Evolutionary conservation across 2,329 filamentous ascomycete species (phyloP).

Genomic region (Epichloe uncinata): DNA sequence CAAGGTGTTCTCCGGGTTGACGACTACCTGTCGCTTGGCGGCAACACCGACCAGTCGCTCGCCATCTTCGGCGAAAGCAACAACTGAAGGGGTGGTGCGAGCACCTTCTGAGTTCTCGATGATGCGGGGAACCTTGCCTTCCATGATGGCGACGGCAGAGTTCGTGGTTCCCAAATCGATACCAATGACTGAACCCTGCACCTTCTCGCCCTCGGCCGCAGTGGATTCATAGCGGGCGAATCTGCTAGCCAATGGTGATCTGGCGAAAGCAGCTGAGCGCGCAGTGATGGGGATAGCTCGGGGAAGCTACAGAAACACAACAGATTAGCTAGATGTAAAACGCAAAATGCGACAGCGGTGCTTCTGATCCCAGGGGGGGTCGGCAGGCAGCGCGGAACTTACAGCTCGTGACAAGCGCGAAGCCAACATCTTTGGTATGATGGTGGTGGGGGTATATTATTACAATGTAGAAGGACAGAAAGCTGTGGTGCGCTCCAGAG

Average conservation of each 20-base stretch:
- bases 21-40: constrained; percentile 94
- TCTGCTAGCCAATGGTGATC: constrained; percentile 57
- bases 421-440: constrained; percentile 50
- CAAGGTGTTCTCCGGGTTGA: constrained; percentile 96
- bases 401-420: constrained; percentile 63
- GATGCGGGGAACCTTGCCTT: constrained; percentile 83
- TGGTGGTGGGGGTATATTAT: constrained; percentile 19
- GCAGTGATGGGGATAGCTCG: constrained; percentile 57
- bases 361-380: background rate
- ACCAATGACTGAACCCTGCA: constrained; percentile 92
- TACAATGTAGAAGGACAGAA: constrained; percentile 17
- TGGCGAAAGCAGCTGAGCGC: constrained; percentile 52
- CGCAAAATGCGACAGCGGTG: background rate
- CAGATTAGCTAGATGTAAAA: constrained; percentile 10
- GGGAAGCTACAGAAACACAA: constrained; percentile 46
- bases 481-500: constrained; percentile 18
- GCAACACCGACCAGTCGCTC: constrained; percentile 95
- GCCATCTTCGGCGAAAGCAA: constrained; percentile 89
- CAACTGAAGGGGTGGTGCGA: constrained; percentile 55
- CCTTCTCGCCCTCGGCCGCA: constrained; percentile 49
- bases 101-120: constrained; percentile 95
- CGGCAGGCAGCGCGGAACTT: constrained; percentile 24
- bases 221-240: constrained; percentile 71
- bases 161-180: constrained; percentile 98
- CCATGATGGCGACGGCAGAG: constrained; percentile 94